Base-by-base conservation (phyloP, 1,284 basidiomycete genomes). In the Butyriboletus appendiculatus region DNA sequence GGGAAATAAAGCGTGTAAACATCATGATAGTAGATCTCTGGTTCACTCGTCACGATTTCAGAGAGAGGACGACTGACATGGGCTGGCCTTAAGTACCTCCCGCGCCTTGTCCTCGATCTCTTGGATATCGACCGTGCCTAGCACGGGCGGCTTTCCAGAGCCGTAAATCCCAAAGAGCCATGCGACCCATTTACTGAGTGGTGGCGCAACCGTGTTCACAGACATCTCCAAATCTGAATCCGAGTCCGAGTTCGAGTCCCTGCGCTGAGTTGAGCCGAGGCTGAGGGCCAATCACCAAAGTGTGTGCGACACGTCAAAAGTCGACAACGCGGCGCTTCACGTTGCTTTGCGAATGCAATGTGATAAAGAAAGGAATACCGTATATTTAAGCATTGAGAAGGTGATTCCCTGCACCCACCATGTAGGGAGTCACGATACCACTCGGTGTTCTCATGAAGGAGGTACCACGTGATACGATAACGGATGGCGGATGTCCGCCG, bases 31-130 rank as follows among this genome's bases (percentile, higher is more conserved):
- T 30, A 5, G 20, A 28, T 12, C 16, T 56, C 38, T 11, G 24
- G 8, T 15, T 37, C 32, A 28, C 1, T 9, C 14, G n/a, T 20
- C 44, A 41, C 5, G 3, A 15, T 5, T 15, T 18, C 5, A 41
- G 40, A 41, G 16, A 10, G 40, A 12, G 30, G 20, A 53, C 0
- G 14, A 49, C 69, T 45, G 56, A 75, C 77, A 71, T 56, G 68
- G 62, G 33, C 61, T 61, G 48, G 74, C 67, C 59, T 75, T 71
- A 46, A 81, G 71, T 49, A 68, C 74, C 61, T 80, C 73, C 30
- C 68, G 69, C 5, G 77, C 79, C 42, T 70, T 71, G 8, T 73
- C 65, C 56, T 80, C 79, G n/a, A 80, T 72, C 53, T 76, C 74
- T 18, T 73, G 64, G 35, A 74, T 62, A 22, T 73, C 67, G 48